Percentiles rank a stretch among this genome's conserved stretches.
Conservation (phyloP, 352 stramenopile species). For the Discostella stelligera region DNA sequence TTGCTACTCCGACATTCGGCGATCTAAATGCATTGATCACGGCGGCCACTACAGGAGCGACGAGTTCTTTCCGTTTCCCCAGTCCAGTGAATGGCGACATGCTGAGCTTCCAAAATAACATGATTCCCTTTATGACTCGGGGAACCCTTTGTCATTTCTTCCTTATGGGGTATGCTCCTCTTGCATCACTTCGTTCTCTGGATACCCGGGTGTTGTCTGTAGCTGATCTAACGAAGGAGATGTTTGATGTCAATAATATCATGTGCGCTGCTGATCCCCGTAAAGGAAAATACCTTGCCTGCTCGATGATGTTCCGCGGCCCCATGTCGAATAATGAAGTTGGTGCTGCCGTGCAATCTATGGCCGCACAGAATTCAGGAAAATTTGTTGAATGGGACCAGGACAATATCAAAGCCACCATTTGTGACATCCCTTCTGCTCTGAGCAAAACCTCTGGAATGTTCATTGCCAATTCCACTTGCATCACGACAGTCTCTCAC, state of each 20-base stretch:
- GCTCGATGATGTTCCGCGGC: conserved; percentile 98
- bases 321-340: conserved; percentile 99
- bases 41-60: conserved; percentile 97
- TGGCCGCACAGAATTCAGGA: conserved; percentile 76
- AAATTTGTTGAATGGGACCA: conserved; percentile 89
- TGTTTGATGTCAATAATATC: conserved; percentile 99
- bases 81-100: conserved; percentile 99
- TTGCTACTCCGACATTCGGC: conserved; percentile 96
- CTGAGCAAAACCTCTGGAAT: conserved; percentile 97
- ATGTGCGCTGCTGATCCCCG: conserved; percentile 98
- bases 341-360: conserved; percentile 96
- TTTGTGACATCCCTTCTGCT: conserved; percentile 98
- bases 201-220: conserved; percentile 96
- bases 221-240: conserved; percentile 96
- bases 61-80: conserved; percentile 97
- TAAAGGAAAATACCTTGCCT: conserved; percentile 98
- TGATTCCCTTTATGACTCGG: conserved; percentile 99
- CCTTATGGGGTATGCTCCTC: conserved; percentile 97
- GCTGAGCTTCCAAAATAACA: conserved; percentile 97
- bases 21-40: conserved; percentile 99
- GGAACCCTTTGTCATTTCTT: conserved; percentile 99
- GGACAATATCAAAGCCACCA: conserved; percentile 99
- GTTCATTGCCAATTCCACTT: conserved; percentile 98
- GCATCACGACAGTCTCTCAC: conserved; percentile 99
- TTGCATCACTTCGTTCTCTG: conserved; percentile 93